Base-by-base conservation (phyloP, 192 early-diverging fungal species). In the Dissophora globulifera region DNA sequence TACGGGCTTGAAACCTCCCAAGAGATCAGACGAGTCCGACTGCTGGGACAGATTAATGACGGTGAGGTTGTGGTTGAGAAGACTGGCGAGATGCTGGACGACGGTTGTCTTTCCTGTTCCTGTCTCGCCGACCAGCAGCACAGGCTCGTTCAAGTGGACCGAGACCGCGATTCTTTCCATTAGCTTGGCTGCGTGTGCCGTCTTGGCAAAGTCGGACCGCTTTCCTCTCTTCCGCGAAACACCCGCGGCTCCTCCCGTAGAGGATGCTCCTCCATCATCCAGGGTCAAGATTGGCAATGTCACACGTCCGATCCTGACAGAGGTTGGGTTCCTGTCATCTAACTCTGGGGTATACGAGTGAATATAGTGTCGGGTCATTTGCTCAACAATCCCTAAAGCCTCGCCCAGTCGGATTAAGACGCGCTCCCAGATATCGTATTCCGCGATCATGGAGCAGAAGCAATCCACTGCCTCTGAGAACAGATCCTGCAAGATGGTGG, bases 41-140 rank as follows among this genome's bases (percentile, higher is more conserved):
- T 99, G 98, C 79, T 99, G 98, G 47, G 91, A 93, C 80, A 99
- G 84, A 78, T 99, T 99, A 63, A 99, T 90, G n/a, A 97, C 96
- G 4, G 88, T 79, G 35, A 99, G 86, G 43, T 88, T 83, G 5
- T 89, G 87, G 67, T 88, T 71, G 41, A 92, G 79, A 56, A 95
- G 75, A 25, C 87, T 81, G 9, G 98, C 96, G 25, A 99, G 84
- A 43, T 93, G 89, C 80, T 99, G 98, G 16, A 99, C 91, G 8
- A 94, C 90, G 0, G 96, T 95, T 0, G 98, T 99, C 83, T 99
- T 99, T 51, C 98, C 98, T 8, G 95, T 95, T 54, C 98, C 98
- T 0, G 98, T 99, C 68, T 99, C 98, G 50, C 98, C 98, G 4
- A 97, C 91, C 15, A 99, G 83, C 27, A 99, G 76, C 0, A 94